phyloP scores from a whole-genome alignment of 2,329 filamentous ascomycete genomes.

The Aspergillus unguis region DNA sequence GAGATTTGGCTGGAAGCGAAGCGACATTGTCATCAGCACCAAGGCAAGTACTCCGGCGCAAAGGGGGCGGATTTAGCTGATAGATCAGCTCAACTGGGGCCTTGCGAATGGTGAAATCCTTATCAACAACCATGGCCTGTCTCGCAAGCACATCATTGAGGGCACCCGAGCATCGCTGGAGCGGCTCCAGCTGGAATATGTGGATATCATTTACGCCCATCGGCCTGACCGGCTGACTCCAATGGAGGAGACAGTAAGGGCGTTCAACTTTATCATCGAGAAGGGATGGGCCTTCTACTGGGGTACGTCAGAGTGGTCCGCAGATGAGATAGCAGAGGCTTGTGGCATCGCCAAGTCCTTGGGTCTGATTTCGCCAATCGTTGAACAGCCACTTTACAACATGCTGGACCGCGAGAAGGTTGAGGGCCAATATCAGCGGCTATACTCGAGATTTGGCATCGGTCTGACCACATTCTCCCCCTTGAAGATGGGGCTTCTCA shows the following conservation, averaged over 20 bases:
- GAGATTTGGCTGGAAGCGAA: conserved; percentile 56
- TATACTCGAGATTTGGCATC: conserved; percentile 60
- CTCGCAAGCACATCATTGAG: conserved; percentile 67
- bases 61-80: background rate
- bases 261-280: conserved; percentile 69
- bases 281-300: conserved; percentile 68
- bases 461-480: conserved; percentile 65
- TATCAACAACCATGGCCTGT: conserved; percentile 67
- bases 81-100: conserved; percentile 60
- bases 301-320: conserved; percentile 67
- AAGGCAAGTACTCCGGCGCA: conserved; percentile 26
- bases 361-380: conserved; percentile 52
- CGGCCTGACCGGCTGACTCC: conserved; percentile 64
- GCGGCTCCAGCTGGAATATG: conserved; percentile 63
- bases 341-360: conserved; percentile 60
- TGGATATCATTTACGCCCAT: conserved; percentile 69
- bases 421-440: conserved; percentile 58
- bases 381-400: conserved; percentile 64
- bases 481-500: conserved; percentile 59
- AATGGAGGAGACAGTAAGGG: conserved; percentile 68
- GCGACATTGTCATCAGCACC: conserved; percentile 44
- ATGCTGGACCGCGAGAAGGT: conserved; percentile 61
- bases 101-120: conserved; percentile 57
- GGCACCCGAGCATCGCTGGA: conserved; percentile 59
- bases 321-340: conserved; percentile 64